Evolutionary conservation across 2,329 filamentous ascomycete genomes (phyloP), one percentile per base, ranked within the genome.

Genomic region (Teratosphaeria zuluensis): DNA sequence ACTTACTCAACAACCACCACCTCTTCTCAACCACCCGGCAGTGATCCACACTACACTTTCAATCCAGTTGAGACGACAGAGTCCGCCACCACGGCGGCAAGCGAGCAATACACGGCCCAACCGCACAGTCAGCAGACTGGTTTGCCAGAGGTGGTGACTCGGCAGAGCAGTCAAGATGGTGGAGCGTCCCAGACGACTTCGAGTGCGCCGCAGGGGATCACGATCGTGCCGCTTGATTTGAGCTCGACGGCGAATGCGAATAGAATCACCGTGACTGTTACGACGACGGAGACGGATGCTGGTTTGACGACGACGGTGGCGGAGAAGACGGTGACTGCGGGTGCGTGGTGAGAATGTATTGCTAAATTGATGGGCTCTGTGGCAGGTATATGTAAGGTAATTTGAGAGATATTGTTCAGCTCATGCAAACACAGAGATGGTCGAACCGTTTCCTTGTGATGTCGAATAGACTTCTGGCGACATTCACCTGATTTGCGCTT

Each of bases 401-500:
- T 28, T 4, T 28, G 24, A 28, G 24, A 28, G 24, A 28, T 4
- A 28, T 28, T 28, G 24, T 28, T 28, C 24, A 28, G 24, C 24
- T 28, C 24, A 28, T 28, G 4, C 24, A 28, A 28, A 28, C 2
- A 28, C 24, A 28, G 24, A 28, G 24, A 28, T 28, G 24, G 24
- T 28, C 24, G 24, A 28, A 28, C 2, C 24, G 24, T 28, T 28
- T 28, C 4, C 24, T 28, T 28, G 24, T 28, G 24, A 28, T 28
- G 24, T 28, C 24, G 24, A 72, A 71, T 61, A 70, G 73, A 57
- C 65, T 77, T 55, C 64, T 73, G 67, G 73, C 78, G 61, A 68
- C 70, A 61, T 64, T 72, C 60, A 63, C 80, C 61, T 72, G 75
- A 35, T 63, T 75, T 9, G 69, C 75, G 32, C 69, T 81, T 65